Evolutionary conservation across 768 basidiomycete genomes (phyloP).

Genomic region (Tulasnella sp.): DNA sequence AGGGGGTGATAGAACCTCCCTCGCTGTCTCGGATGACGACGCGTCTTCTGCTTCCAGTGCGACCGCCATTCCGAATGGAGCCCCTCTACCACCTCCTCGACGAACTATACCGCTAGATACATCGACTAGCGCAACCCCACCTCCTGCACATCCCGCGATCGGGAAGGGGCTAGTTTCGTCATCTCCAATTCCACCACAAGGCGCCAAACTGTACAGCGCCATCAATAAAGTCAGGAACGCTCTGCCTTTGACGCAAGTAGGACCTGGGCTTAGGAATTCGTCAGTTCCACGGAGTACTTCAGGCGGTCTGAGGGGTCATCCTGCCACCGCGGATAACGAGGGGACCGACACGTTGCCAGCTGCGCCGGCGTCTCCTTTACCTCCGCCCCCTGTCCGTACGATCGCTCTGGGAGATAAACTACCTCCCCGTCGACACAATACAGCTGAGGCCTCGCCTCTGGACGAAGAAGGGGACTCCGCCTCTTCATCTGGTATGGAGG

Average conservation of each 20-base stretch:
- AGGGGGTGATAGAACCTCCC: background rate
- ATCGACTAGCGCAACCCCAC: background rate
- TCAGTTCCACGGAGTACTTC: background rate
- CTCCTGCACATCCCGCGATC: background rate
- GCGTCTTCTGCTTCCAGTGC: background rate
- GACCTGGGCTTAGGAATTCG: background rate
- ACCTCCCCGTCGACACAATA: constrained; percentile 49
- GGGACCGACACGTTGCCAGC: background rate
- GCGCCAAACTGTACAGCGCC: background rate
- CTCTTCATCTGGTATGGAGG: constrained; percentile 26
- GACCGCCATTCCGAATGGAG: background rate
- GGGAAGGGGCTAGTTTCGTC: background rate
- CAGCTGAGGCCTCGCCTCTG: constrained; percentile 39
- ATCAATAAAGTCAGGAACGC: constrained; percentile 9
- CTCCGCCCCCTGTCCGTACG: constrained; percentile 67
- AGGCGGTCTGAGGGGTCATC: background rate
- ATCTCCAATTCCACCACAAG: background rate
- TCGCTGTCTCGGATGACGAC: background rate
- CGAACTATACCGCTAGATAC: background rate
- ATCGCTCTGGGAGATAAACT: constrained; percentile 64
- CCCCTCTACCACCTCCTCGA: constrained; percentile 11
- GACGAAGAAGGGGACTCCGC: constrained; percentile 40
- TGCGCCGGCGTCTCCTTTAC: constrained; percentile 26
- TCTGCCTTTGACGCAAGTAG: background rate
- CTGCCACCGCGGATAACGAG: background rate